Conservation (phyloP, 1,284 basidiomycete species). For the Cryptococcus sp. region DNA sequence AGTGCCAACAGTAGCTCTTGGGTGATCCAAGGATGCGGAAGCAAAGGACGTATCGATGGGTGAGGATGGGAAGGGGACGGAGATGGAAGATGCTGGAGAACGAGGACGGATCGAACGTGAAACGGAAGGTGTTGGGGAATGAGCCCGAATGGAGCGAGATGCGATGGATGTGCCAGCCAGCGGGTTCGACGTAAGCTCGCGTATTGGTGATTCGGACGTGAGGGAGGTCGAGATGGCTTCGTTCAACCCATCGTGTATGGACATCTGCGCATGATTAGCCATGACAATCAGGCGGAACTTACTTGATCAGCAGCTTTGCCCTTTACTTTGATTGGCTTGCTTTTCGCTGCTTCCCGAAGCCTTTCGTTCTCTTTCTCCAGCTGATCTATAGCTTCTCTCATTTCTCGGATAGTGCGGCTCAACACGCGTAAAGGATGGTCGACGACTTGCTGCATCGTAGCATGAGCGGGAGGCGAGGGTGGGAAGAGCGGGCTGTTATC, state of each 20-base stretch:
- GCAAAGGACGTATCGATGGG: conserved; percentile 8
- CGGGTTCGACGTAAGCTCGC: conserved; percentile 1
- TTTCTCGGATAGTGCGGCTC: conserved; percentile 39
- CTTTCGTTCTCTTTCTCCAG: conserved; percentile 42
- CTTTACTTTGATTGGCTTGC: conserved; percentile 1
- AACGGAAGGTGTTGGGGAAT: conserved; percentile 15
- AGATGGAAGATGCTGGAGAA: conserved; percentile 22
- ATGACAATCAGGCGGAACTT: conserved; percentile 8
- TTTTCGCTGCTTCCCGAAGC: conserved; percentile 14
- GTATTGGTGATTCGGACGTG: conserved; percentile 18
- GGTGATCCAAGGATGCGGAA: neutral
- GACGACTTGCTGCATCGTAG: neutral
- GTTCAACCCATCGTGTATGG: conserved; percentile 39
- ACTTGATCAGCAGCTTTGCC: conserved; percentile 27
- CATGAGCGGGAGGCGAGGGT: conserved; percentile 38
- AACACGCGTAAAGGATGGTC: conserved; percentile 45
- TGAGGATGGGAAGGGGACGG: conserved; percentile 19
- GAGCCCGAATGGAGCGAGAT: conserved; percentile 7
- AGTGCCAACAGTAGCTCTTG: neutral
- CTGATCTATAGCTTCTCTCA: conserved; percentile 33
- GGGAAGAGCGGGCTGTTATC: conserved; percentile 40
- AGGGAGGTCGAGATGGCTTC: conserved; percentile 45
- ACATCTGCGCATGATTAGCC: conserved; percentile 15
- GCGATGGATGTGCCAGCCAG: neutral
- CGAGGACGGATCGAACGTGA: conserved; percentile 12